Evolutionary conservation across 352 stramenopile genomes (phyloP).

Genomic region (Globisporangium rhizosaccharum): DNA sequence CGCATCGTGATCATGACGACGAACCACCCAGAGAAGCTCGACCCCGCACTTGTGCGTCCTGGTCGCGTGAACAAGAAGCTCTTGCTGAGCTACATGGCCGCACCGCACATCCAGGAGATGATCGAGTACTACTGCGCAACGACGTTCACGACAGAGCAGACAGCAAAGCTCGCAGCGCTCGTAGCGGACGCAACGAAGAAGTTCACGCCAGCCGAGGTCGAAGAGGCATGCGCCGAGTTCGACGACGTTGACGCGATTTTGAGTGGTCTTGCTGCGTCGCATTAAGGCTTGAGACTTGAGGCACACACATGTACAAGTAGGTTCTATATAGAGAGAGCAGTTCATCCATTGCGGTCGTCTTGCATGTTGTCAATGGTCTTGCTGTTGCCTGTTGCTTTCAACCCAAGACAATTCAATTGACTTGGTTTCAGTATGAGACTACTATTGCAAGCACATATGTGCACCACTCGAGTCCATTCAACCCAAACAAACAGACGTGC

Average conservation of each 20-base stretch:
- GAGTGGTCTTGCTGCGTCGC: conserved; percentile 1
- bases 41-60: too few species aligned
- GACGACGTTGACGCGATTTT: conserved; percentile 16
- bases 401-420: too few species aligned
- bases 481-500: too few species aligned
- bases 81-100: too few species aligned
- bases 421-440: too few species aligned
- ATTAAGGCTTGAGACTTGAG: background rate
- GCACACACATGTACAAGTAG: background rate
- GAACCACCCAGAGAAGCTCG: too few species aligned
- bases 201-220: conserved; percentile 8
- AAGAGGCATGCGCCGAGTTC: conserved; percentile 15
- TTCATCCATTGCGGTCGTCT: background rate
- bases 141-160: background rate
- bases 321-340: background rate
- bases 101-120: too few species aligned
- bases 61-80: too few species aligned
- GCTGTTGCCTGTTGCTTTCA: too few species aligned
- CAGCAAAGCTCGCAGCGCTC: conserved; percentile 10
- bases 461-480: too few species aligned
- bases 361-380: background rate
- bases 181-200: conserved; percentile 9
- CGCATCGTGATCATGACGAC: conserved; percentile 1
- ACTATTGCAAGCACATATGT: too few species aligned
- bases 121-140: too few species aligned